Evolutionary conservation across 768 basidiomycete species (phyloP), one percentile per base, ranked within the genome.

Genomic region (Agrocybe pediades): DNA sequence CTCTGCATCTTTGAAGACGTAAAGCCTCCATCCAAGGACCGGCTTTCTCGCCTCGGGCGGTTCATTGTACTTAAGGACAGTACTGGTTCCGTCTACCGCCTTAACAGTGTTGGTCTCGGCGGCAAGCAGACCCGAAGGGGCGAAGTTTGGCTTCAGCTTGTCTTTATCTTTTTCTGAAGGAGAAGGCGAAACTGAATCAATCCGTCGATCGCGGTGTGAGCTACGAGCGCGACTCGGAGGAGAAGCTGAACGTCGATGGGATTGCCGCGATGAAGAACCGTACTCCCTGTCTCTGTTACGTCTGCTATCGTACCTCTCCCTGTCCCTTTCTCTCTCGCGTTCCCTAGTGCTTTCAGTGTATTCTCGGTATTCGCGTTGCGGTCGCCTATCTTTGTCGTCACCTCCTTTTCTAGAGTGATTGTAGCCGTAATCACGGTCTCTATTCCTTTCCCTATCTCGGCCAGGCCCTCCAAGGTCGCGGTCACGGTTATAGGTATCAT

Each of bases 21-120:
- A 99, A 56, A 99, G 66, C 66, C 97, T 79, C 97, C 97, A 98
- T 16, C 91, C 90, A 27, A 90, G 70, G 4, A 79, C 72, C 9
- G 97, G 96, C 66, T 95, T 98, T 60, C 97, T 77, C 24, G 96
- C 97, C 77, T 99, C 97, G 6, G 97, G 95, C 15, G 97, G 97
- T 70, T 99, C 97, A 57, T 98, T 95, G 69, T 99, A 99, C 70
- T 98, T 99, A 57, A 99, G 76, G 41, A 97, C 84, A 6, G 89
- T 87, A 61, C 76, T 86, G 46, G 83, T 83, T n/a, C 90, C 92
- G 65, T 92, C 86, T 6, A 76, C 73, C 26, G 84, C 79, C 59
- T 83, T 81, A 40, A 95, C 87, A 1, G 92, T 94, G 65, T 99
- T 98, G 2, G 97, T 98, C 65, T 92, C 97, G 3, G 96, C 96